Evolutionary conservation across 257 asterid species (phyloP), one percentile per base, ranked within the genome.

Genomic region (Solanum chilense): DNA sequence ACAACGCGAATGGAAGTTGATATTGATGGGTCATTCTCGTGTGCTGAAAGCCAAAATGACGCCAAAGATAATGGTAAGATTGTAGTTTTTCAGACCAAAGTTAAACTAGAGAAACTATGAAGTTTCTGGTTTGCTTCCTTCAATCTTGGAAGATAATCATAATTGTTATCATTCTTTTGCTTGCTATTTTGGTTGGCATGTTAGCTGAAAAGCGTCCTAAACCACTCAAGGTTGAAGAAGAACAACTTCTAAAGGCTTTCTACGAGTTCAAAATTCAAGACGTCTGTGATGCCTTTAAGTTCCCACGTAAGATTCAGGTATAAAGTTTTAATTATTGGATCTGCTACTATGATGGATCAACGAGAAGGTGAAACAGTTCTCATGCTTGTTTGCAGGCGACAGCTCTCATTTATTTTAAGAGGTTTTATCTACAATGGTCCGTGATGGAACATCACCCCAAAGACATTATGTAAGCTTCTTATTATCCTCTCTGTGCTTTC

Each of bases 371-470:
- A 74, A 86, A 81, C 90, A 86, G 69, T 41, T 85, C 69, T 82
- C 75, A 86, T 60, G 86, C 77, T 88, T 76, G 82, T 84, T 84
- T 92, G 93, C 97, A 97, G 98, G 98, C 98, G 52, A 95, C 98
- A 23, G 97, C 99, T 75, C 98, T 97, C 89, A 93, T 95, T 91
- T 97, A 95, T 89, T 97, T 95, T 89, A 95, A 97, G 91, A 93
- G 99, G 90, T 97, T 97, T 90, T 95, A 95, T 93, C 93, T 97
- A 92, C 97, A 93, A 88, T 97, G 98, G 98, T 97, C 98, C 21
- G 99, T 97, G 85, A 95, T 97, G 98, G 98, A 97, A 89, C 99
- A 97, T 93, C 98, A 97, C 80, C 99, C 99, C 25, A 97, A 97
- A 92, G 91, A 95, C 91, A 93, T 94, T 93, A 97, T 97, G 99